Evolutionary conservation across 2,329 filamentous ascomycete genomes (phyloP).

Genomic region (Tothia fuscella): DNA sequence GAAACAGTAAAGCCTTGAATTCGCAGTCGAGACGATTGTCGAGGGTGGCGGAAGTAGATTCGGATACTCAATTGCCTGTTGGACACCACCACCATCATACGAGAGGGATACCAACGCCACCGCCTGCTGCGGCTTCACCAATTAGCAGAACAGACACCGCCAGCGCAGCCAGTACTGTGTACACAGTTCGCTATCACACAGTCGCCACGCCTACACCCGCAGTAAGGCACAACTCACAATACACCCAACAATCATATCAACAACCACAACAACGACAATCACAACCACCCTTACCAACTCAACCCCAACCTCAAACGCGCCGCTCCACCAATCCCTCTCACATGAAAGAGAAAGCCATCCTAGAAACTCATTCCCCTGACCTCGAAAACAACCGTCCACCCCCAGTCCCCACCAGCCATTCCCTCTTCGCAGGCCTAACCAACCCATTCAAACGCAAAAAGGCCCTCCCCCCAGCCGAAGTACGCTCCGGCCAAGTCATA

Average conservation of each 20-base stretch:
- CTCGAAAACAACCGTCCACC: background rate
- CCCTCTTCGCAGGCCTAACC: conserved; percentile 21
- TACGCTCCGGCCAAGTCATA: conserved; percentile 43
- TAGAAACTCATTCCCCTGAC: conserved; percentile 1
- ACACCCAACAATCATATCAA: background rate
- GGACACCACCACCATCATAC: background rate
- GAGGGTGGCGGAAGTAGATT: background rate
- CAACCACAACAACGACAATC: conserved; percentile 17
- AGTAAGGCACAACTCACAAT: conserved; percentile 20
- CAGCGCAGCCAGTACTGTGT: conserved; percentile 52
- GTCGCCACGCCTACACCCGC: conserved; percentile 36
- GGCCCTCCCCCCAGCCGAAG: conserved; percentile 46
- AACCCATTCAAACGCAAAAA: conserved; percentile 48
- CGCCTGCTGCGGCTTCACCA: conserved; percentile 39
- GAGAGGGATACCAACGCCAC: conserved; percentile 27
- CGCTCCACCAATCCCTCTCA: background rate
- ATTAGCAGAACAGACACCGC: conserved; percentile 49
- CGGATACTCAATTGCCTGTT: background rate
- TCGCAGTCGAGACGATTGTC: background rate
- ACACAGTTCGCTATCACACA: conserved; percentile 50
- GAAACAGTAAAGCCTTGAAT: background rate
- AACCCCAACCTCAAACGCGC: background rate
- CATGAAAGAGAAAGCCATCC: conserved; percentile 4
- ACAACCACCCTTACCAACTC: conserved; percentile 7
- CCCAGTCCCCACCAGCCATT: background rate